Percentiles rank a stretch among this genome's conserved stretches.
Conservation (phyloP, 225 moss, liverwort and hornwort species). For the Pseudoscleropodium purum region DNA sequence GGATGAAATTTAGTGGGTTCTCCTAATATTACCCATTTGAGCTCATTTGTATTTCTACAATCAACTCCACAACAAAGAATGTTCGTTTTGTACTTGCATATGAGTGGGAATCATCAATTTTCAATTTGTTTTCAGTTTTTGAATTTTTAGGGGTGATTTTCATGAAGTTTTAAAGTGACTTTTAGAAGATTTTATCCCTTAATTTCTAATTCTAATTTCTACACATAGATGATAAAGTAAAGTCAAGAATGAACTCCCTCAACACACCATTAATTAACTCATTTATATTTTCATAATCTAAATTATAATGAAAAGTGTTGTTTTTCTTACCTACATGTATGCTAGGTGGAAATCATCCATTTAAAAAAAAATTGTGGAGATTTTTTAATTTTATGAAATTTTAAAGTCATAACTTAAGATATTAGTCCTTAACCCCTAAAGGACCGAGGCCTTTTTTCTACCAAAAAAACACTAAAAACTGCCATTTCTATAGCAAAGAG, state of each 20-base stretch:
- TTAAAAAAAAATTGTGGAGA: background rate
- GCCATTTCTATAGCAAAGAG: no score
- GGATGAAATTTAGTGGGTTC: background rate
- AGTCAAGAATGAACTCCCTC: background rate
- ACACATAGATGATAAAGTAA: background rate
- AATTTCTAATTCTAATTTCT: fast-evolving
- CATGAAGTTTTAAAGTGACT: fast-evolving
- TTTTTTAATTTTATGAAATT: background rate
- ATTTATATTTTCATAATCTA: background rate
- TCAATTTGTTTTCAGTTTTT: no score
- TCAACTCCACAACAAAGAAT: background rate
- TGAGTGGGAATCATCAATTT: no score
- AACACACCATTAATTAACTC: background rate
- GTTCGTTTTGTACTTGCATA: background rate
- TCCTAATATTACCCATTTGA: background rate
- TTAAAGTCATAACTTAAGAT: background rate
- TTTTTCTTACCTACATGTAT: no score
- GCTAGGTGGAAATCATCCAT: background rate
- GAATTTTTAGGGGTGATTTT: fast-evolving
- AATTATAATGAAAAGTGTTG: fast-evolving
- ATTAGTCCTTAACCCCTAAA: fast-evolving
- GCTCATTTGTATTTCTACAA: background rate
- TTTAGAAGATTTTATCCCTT: background rate
- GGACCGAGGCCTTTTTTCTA: no score
- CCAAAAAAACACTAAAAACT: no score